Base-by-base conservation (phyloP, 2,329 filamentous ascomycete genomes). In the Cordyceps cicadae region DNA sequence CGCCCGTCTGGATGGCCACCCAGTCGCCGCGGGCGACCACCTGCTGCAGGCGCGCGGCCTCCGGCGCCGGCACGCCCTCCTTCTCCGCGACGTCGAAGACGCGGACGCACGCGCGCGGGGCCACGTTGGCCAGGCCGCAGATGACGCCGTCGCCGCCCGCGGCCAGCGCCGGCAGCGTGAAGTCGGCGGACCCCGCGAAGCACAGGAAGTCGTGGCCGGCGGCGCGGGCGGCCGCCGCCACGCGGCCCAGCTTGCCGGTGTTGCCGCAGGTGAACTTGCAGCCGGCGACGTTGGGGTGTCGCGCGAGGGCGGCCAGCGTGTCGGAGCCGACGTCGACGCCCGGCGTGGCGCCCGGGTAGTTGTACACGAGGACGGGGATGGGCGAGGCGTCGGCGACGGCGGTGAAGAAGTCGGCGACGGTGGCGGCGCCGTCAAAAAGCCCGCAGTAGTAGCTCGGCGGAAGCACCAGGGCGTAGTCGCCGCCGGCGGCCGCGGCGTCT, bases 391-490 rank as follows among this genome's bases (percentile, higher is more conserved):
- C 79, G 21, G 86, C 86, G 19, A 88, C 86, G 41, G 82, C 77
- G 41, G 75, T 77, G 78, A 90, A 92, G 73, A 85, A 90, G 29
- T 82, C 78, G 53, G 84, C 71, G 59, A 91, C 77, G 17, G 86
- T 84, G 19, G 64, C 61, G 15, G 65, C 57, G 46, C 82, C 79
- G 29, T 79, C 83, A 69, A 90, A 87, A 24, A 90, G 77, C 3
- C 81, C 70, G 60, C 86, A 83, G 75, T 92, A 92, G 76, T 92
- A 93, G 55, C 84, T 85, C 4, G 89, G 89, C 12, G 89, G 88
- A 32, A 93, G 80, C 3, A 92, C 82, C 60, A 94, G 79, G 7
- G 87, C 88, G 67, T 88, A 90, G 73, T 92, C 87, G 64, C 86
- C 89, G 60, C 89, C 90, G 43, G 84, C 79, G 34, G 81, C 79